Conservation (phyloP, 2,329 filamentous ascomycete species). For the Ceratocystis destructans region DNA sequence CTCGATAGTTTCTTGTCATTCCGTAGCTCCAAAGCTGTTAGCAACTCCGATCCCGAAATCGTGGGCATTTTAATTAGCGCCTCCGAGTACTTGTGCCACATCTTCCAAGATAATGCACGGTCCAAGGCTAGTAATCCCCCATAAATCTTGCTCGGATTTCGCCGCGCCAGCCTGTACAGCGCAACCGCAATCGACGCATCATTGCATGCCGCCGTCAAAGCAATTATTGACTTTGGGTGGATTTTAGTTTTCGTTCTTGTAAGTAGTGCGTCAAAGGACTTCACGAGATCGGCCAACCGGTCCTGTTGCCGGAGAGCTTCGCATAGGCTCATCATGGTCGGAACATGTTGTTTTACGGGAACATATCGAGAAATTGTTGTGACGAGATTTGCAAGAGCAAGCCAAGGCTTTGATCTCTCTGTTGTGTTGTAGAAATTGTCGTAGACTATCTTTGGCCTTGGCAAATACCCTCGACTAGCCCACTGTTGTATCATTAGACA, state of each 20-base stretch:
- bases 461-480: slow-evolving; percentile 20
- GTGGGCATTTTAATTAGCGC: slow-evolving; percentile 24
- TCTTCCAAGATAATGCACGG: slow-evolving; percentile 25
- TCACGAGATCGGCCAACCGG: slow-evolving; percentile 18
- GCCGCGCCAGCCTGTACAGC: slow-evolving; percentile 21
- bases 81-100: slow-evolving; percentile 26
- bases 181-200: slow-evolving; percentile 24
- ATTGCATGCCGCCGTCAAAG: slow-evolving; percentile 19
- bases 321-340: slow-evolving; percentile 19
- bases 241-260: neutral
- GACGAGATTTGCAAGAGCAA: slow-evolving; percentile 14
- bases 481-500: slow-evolving; percentile 21
- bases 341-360: slow-evolving; percentile 10
- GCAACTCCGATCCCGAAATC: slow-evolving; percentile 6
- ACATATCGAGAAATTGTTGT: slow-evolving; percentile 12
- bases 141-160: slow-evolving; percentile 10
- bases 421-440: neutral
- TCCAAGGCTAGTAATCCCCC: slow-evolving; percentile 14
- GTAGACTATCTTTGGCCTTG: neutral
- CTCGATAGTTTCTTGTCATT: slow-evolving; percentile 7
- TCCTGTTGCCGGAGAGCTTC: slow-evolving; percentile 19
- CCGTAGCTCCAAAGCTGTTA: slow-evolving; percentile 11
- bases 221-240: slow-evolving; percentile 9
- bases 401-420: neutral
- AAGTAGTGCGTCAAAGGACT: slow-evolving; percentile 19